Percentiles rank a stretch among this genome's conserved stretches.
Conservation (phyloP, 306 rosid genomes). For the Rubus idaeus region DNA sequence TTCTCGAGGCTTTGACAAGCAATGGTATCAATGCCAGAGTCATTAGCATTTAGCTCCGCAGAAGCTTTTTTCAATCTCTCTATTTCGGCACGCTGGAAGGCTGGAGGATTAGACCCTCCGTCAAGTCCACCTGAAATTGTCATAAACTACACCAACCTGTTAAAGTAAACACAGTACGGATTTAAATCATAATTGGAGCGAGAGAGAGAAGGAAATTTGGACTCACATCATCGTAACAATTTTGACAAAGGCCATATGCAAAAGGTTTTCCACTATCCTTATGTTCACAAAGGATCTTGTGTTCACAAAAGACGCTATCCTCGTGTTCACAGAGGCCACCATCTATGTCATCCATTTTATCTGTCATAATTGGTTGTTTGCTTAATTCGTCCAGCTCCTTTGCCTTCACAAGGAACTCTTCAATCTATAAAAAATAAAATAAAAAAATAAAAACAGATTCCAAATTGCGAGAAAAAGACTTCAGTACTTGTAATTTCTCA, state of each 20-base stretch:
- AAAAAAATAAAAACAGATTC: not conserved
- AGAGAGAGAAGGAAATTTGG: not conserved
- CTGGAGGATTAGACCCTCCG: conserved; percentile 95
- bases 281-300: conserved; percentile 53
- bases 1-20: conserved; percentile 19
- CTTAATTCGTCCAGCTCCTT: conserved; percentile 43
- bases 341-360: conserved; percentile 30
- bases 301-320: not conserved
- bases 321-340: not conserved
- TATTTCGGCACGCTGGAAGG: conserved; percentile 81
- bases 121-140: conserved; percentile 81
- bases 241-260: conserved; percentile 78
- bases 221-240: conserved; percentile 78
- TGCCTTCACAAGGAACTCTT: conserved; percentile 35
- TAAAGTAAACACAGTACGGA: not conserved
- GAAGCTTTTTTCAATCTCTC: conserved; percentile 46
- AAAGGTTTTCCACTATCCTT: conserved; percentile 46
- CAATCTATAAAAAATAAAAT: not conserved
- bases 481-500: not conserved
- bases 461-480: not conserved
- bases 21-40: conserved; percentile 28
- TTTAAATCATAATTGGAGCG: not conserved
- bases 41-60: conserved; percentile 34
- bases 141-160: conserved; percentile 52
- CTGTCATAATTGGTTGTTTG: conserved; percentile 11